Conservation (phyloP, 805 yeast species). For the Candida stauntonica region DNA sequence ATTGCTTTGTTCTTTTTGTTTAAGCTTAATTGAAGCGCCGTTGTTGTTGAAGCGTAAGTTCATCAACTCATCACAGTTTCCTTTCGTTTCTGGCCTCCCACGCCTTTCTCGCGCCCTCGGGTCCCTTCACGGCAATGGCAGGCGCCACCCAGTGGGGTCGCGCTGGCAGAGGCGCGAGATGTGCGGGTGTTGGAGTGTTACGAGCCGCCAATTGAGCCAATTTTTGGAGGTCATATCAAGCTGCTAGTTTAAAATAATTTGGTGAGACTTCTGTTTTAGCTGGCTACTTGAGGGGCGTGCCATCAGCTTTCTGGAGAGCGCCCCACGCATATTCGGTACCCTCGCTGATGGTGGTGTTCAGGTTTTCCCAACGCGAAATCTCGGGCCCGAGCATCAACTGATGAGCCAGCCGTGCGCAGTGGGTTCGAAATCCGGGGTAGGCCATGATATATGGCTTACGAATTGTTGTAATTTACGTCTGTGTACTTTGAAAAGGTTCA, state of each 20-base stretch:
- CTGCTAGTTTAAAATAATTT: too few species aligned
- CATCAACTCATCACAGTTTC: not conserved
- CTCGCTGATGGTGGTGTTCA: not conserved
- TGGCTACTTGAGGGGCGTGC: too few species aligned
- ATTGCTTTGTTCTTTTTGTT: constrained; percentile 3
- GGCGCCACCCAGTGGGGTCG: not conserved
- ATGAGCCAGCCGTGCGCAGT: too few species aligned
- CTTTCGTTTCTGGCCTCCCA: not conserved
- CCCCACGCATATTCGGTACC: not conserved
- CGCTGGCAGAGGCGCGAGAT: not conserved
- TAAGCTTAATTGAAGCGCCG: too few species aligned
- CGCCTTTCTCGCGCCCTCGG: not conserved
- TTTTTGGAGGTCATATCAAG: not conserved
- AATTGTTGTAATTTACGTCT: too few species aligned
- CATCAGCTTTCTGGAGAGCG: too few species aligned
- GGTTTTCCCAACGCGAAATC: too few species aligned
- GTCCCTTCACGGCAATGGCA: constrained; percentile 1
- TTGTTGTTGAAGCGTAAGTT: too few species aligned
- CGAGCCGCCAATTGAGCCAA: too few species aligned
- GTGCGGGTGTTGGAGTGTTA: not conserved
- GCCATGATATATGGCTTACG: too few species aligned
- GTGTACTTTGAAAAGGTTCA: too few species aligned
- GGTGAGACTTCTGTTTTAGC: too few species aligned
- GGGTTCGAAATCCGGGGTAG: not conserved
- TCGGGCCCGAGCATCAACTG: not conserved